Base-by-base conservation (phyloP, 768 basidiomycete genomes). In the Steccherinum ochraceum region DNA sequence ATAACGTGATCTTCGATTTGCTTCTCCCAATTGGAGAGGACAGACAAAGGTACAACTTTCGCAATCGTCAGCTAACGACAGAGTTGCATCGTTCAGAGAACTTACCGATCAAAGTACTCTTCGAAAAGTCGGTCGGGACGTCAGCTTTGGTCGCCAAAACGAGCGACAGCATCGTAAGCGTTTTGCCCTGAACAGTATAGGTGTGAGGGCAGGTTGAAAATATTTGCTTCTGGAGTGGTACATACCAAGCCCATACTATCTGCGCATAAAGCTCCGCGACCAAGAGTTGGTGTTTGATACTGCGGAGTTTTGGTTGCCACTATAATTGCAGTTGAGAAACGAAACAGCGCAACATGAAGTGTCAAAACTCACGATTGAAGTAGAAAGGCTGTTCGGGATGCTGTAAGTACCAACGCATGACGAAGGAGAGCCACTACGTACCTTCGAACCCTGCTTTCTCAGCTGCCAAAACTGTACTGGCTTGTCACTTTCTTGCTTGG, bases 381-480 rank as follows among this genome's bases (percentile, higher is more conserved):
- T 70, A 78, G 56, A 69, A 72, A 0, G 58, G 47, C 64, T 69
- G 45, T 12, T 4, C 7, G 4, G 4, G 16, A 35, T 12, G 26
- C 16, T 4, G 21, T 50, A 16, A 19, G 11, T 16, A 21, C 26
- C 40, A 50, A 40, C 18, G 16, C 2, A 11, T 11, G 24, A 27
- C 5, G 21, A 26, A 11, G 30, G 30, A 51, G 21, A 24, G 13
- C n/a, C 19, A 30, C 7, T 13, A 56, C 71, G 16, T 52, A 82
- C 88, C 71, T 85, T 81, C 45, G 63, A 60, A 0, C 72, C 75
- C 24, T 65, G 70, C 60, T 78, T 83, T 59, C 69, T 77, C 24
- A 83, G 65, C 60, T 90, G 83, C 93, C 93, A 96, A 59, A 96
- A 93, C 64, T 95, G 93, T 1, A 92, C 87, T 0, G 90, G 85